A percentile compares a stretch with the other conserved stretches of the same genome.
Conservation (phyloP, 176 grass and related monocot genomes). For the Oryza glaberrima region DNA sequence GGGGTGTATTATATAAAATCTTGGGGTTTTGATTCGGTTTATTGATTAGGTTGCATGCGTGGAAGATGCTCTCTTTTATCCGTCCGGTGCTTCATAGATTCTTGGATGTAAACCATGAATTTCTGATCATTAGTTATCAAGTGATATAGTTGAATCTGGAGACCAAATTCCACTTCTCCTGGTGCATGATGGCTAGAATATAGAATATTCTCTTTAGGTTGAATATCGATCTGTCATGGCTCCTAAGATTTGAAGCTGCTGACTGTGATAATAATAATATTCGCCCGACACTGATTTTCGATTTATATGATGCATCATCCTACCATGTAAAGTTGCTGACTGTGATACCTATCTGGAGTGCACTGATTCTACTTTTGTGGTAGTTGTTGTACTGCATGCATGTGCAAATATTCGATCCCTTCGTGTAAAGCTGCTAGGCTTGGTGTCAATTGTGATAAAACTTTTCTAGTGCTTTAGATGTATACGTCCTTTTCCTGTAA, state of each 20-base stretch:
- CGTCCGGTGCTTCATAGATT: background rate
- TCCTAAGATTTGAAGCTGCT: slow-evolving; percentile 8
- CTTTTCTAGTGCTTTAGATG: slow-evolving; percentile 1
- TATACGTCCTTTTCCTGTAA: background rate
- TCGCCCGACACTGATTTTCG: background rate
- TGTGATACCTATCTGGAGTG: slow-evolving; percentile 2
- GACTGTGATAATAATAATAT: slow-evolving; percentile 29
- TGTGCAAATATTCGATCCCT: slow-evolving; percentile 12
- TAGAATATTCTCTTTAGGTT: slow-evolving; percentile 34
- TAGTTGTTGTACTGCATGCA: background rate
- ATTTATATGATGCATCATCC: background rate
- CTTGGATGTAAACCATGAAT: background rate
- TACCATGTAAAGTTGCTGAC: slow-evolving; percentile 13
- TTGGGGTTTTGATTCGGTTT: background rate
- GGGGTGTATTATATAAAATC: background rate
- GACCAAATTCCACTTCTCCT: slow-evolving; percentile 17
- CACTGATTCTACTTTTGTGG: slow-evolving; percentile 26
- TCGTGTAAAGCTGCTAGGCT: background rate
- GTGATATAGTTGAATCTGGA: slow-evolving; percentile 20
- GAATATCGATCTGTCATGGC: background rate
- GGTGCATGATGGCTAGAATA: background rate
- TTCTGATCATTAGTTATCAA: background rate
- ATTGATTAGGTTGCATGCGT: background rate
- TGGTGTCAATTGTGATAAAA: background rate
- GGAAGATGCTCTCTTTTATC: background rate